Evolutionary conservation across 306 rosid genomes (phyloP), one percentile per base, ranked within the genome.

Genomic region (Castanea mollissima): DNA sequence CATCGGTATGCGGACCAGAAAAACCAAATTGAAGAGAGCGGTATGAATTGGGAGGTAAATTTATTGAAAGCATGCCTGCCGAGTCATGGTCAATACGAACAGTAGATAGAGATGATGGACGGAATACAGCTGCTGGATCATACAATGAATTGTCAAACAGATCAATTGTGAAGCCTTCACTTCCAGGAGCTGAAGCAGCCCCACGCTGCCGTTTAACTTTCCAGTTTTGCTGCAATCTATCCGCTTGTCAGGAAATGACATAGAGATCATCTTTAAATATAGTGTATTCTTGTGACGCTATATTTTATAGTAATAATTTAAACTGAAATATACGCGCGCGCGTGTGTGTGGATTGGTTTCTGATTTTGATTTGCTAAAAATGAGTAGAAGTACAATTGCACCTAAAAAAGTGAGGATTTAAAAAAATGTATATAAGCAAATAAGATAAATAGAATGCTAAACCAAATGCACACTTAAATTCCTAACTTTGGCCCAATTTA

Each of bases 171-270:
- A 95, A 95, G 85, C 98, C 97, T 86, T 93, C 99, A 88, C 82
- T 93, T 80, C 92, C 98, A 54, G 98, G 91, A 81, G 85, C 86
- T 74, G 92, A 84, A 84, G 92, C 88, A 55, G 90, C 89, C 74
- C 87, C 85, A 38, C 97, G 98, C 79, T 87, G 99, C 78, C 94
- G 88, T 85, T 95, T 91, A 84, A 95, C 97, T 90, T 92, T 95
- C 98, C 99, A 95, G 75, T 92, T 95, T 88, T 95, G 98, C 96
- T 95, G 99, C 88, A 95, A 81, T 79, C 99, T 92, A 89, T 80
- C 25, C 9, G 74, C 55, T 86, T 75, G 82, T 85, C 89, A 90
- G 83, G 69, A 83, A 29, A 84, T 63, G 54, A 69, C 69, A 73
- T 41, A 56, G 74, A 68, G 12, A 51, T 35, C 65, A 67, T 68